These are phyloP conservation scores for Ilex asprella DNA, from an alignment of 257 asterid genomes.

Conservation along the genomic window DNA sequence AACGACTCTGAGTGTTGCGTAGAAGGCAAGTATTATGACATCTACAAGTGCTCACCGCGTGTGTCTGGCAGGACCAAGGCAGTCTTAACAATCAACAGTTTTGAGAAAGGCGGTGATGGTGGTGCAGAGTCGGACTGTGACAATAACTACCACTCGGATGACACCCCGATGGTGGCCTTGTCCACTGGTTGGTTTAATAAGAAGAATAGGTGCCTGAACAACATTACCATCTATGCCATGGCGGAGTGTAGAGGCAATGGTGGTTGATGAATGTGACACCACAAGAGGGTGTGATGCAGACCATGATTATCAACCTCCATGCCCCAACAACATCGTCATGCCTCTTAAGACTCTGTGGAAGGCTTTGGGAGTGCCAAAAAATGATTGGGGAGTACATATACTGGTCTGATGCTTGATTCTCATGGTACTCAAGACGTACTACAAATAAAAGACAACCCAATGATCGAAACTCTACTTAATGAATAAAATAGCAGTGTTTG, in stretches of 20 bases:
- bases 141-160: conserved; percentile 30
- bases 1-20: conserved; percentile 31
- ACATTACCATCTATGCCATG: conserved; percentile 21
- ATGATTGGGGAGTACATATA: background rate
- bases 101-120: conserved; percentile 40
- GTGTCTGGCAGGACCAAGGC: conserved; percentile 27
- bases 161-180: conserved; percentile 30
- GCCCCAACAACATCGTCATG: conserved; percentile 41
- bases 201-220: conserved; percentile 25
- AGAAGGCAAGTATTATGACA: conserved; percentile 24
- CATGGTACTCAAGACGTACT: too few species aligned
- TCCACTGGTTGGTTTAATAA: conserved; percentile 42
- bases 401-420: background rate
- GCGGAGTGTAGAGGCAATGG: conserved; percentile 30
- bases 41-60: conserved; percentile 33
- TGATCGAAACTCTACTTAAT: too few species aligned
- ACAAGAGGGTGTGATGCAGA: conserved; percentile 40
- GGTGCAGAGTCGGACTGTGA: conserved; percentile 39
- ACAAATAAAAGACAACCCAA: too few species aligned
- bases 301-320: conserved; percentile 45
- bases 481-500: too few species aligned
- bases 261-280: conserved; percentile 44
- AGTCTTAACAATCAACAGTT: conserved; percentile 35
- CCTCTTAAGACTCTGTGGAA: conserved; percentile 39
- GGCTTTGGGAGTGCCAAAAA: conserved; percentile 24